Conservation (phyloP, 805 yeast genomes). For the Yarrowia yakushimensis region DNA sequence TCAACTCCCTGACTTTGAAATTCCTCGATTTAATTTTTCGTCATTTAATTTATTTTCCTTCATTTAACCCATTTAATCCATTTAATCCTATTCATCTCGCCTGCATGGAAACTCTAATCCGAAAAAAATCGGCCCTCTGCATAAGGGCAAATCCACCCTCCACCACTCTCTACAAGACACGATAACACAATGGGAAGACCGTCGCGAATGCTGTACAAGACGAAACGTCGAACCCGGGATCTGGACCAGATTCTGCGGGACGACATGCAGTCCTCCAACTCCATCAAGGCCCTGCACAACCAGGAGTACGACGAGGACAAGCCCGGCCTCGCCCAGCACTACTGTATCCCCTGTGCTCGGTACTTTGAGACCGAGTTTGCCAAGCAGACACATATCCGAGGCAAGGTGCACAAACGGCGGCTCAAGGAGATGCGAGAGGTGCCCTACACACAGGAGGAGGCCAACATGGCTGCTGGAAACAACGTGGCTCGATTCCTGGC, state of each 20-base stretch:
- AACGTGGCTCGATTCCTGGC: conserved; percentile 64
- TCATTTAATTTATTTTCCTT: too few relatives aligned
- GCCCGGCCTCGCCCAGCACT: conserved; percentile 93
- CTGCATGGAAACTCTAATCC: too few relatives aligned
- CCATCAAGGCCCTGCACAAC: conserved; percentile 63
- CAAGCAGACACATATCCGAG: conserved; percentile 64
- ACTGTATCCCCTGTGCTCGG: conserved; percentile 91
- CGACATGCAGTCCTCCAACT: conserved; percentile 63
- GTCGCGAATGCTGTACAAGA: conserved; percentile 76
- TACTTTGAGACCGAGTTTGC: conserved; percentile 79
- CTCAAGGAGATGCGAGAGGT: conserved; percentile 68
- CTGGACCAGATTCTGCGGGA: conserved; percentile 69
- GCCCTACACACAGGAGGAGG: conserved; percentile 84
- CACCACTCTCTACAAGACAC: too few relatives aligned
- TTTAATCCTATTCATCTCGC: too few relatives aligned
- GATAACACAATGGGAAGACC: conserved; percentile 73
- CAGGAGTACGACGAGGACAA: conserved; percentile 86
- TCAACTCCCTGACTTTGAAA: too few relatives aligned
- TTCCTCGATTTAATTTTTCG: too few relatives aligned
- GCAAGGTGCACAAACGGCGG: conserved; percentile 83
- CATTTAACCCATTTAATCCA: too few relatives aligned
- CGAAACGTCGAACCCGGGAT: conserved; percentile 54
- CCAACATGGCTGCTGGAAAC: conserved; percentile 85
- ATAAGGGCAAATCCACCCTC: too few relatives aligned
- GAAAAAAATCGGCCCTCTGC: too few relatives aligned